Conservation (phyloP, 108 stramenopile species). For the Aurantiochytrium sp. region DNA sequence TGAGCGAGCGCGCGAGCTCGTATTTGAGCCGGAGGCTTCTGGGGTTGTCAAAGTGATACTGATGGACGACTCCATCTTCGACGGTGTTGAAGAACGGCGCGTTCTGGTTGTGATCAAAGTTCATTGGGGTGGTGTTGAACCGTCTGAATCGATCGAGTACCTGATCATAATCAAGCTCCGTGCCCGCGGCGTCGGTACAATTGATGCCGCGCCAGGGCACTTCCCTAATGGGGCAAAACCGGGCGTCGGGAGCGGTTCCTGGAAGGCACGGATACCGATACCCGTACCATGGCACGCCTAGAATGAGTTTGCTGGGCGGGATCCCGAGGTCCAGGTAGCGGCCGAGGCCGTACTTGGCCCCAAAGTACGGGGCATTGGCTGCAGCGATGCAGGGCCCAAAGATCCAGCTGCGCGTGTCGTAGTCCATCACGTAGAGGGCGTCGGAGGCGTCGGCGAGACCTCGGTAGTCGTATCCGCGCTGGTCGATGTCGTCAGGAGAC, state of each 20-base stretch:
- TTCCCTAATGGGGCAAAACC: conserved; percentile 41
- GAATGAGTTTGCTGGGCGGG: conserved; percentile 41
- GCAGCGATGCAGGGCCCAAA: conserved; percentile 51
- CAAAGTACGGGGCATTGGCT: conserved; percentile 54
- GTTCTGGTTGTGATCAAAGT: neutral
- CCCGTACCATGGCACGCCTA: conserved; percentile 63
- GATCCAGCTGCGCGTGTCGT: conserved; percentile 57
- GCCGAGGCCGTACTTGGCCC: conserved; percentile 37
- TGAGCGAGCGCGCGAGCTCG: neutral
- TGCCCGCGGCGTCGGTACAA: conserved; percentile 58
- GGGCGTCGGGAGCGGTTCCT: neutral
- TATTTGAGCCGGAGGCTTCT: neutral
- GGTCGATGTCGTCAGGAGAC: conserved; percentile 55
- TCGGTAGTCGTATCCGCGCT: conserved; percentile 45
- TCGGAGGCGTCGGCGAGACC: conserved; percentile 52
- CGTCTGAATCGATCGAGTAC: neutral
- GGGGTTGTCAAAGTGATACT: neutral
- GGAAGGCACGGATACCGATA: conserved; percentile 53
- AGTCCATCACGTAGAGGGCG: conserved; percentile 58
- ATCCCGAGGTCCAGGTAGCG: conserved; percentile 46
- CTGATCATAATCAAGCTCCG: neutral
- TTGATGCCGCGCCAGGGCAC: conserved; percentile 61
- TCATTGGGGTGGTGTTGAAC: neutral
- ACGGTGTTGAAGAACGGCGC: neutral
- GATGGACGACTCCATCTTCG: neutral